Conservation (phyloP, 331 rosid genomes). For the Rhamnella rubrinervis region DNA sequence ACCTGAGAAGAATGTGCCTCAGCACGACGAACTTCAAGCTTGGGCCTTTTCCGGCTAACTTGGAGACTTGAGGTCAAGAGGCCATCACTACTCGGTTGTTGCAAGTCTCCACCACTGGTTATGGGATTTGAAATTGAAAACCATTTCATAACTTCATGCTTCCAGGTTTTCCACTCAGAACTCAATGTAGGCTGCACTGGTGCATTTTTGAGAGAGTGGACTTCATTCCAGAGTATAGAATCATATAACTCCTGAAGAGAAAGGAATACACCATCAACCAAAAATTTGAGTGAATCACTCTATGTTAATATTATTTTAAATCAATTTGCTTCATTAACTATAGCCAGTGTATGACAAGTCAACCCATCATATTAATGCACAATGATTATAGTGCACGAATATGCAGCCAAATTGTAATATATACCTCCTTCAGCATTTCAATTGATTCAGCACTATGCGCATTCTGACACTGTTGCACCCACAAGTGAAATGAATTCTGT, state of each 20-base stretch:
- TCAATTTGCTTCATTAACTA: background rate
- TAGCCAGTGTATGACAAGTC: background rate
- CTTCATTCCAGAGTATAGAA: constrained; percentile 77
- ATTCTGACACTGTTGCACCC: constrained; percentile 74
- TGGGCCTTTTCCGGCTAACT: constrained; percentile 80
- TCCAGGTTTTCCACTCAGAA: constrained; percentile 98
- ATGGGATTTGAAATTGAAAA: constrained; percentile 60
- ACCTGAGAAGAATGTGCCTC: constrained; percentile 71
- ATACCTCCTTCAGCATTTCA: constrained; percentile 93
- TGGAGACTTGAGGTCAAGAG: constrained; percentile 58
- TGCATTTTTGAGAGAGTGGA: constrained; percentile 61
- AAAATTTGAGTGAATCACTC: constrained; percentile 13
- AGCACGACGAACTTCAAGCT: constrained; percentile 98
- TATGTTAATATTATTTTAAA: constrained; percentile 9
- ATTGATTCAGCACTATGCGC: constrained; percentile 70
- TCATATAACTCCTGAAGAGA: constrained; percentile 74
- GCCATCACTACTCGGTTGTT: constrained; percentile 48
- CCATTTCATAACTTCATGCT: constrained; percentile 91
- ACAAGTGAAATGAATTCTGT: constrained; percentile 56
- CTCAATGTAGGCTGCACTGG: constrained; percentile 60
- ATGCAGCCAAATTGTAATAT: constrained; percentile 27
- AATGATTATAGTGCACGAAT: constrained; percentile 13
- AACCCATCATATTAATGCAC: background rate
- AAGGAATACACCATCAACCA: constrained; percentile 30
- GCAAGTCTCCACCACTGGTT: constrained; percentile 43